Base-by-base conservation (phyloP, 805 yeast genomes). In the Pichia gijzeniarum region DNA sequence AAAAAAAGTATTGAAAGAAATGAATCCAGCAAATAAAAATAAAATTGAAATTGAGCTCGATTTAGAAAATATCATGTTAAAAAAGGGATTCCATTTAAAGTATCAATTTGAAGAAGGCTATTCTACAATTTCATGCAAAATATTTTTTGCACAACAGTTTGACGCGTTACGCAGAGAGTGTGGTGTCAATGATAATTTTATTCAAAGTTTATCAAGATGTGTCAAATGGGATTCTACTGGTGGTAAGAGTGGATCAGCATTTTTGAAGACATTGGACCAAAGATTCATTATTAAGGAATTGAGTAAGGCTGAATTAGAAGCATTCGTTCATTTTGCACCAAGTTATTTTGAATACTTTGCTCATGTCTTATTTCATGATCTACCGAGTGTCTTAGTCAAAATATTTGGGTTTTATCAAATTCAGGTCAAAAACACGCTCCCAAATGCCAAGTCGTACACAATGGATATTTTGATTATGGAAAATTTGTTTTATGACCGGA, bases 381-480 rank as follows among this genome's bases (percentile, higher is more conserved):
- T 95, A 53, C 96, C 97, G 0, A 91, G 97, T 0, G 95, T 93
- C 3, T 70, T 93, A 45, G 96, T 96, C 1, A 93, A 93, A 64
- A 83, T 93, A 31, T 89, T 88, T 68, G 99, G 99, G 0, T 88
- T 93, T 59, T 93, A 88, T 63, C 98, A 91, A 61, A 85, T 95
- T 40, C 90, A 88, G 54, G 85, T 93, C 43, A 81, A 85, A 53
- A 89, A 85, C 58, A 77, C 88, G 6, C 70, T 76, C 28, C 80
- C 85, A 4, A 89, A 89, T 2, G 49, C 62, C 4, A 85, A 81
- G 50, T 77, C 81, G 28, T 78, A 86, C 56, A 83, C 85, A 51
- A 82, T 90, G 82, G 96, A 93, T 63, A 85, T 91, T 20, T 72
- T 95, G 49, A 90, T 93, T 33, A 91, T 90, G 96, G 99, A 93